These are phyloP conservation scores for Hanseniaspora clermontiae DNA, from an alignment of 805 yeast species.

Conservation along the genomic window DNA sequence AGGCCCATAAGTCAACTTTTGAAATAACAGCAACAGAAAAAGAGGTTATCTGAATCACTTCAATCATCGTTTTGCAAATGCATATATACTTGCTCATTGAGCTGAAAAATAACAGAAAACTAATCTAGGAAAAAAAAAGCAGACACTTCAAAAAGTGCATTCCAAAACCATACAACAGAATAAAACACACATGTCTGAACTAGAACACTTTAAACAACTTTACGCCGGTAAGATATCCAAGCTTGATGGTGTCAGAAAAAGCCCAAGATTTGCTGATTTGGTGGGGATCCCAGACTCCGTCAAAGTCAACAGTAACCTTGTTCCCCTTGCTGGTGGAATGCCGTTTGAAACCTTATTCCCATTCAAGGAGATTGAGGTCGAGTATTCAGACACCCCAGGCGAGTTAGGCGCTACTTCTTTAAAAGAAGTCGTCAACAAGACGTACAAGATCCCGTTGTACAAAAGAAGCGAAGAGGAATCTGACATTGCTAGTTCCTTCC, in stretches of 20 bases:
- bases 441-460: conserved; percentile 3
- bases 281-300: conserved; percentile 4
- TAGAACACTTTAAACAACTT: neutral
- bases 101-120: neutral
- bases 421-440: neutral
- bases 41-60: too few relatives aligned
- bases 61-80: too few relatives aligned
- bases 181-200: neutral
- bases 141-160: neutral
- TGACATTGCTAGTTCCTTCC: conserved; percentile 37
- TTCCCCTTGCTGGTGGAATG: conserved; percentile 44
- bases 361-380: conserved; percentile 36
- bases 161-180: neutral
- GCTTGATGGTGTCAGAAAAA: neutral
- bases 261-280: neutral
- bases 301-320: conserved; percentile 19
- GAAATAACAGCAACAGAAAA: too few relatives aligned
- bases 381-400: conserved; percentile 33
- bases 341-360: conserved; percentile 56
- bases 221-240: conserved; percentile 1
- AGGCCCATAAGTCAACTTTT: too few relatives aligned
- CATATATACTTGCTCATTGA: too few relatives aligned
- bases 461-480: neutral
- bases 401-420: conserved; percentile 19
- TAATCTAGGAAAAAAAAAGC: neutral